Conservation (phyloP, 257 asterid species). For the Misopates orontium region DNA sequence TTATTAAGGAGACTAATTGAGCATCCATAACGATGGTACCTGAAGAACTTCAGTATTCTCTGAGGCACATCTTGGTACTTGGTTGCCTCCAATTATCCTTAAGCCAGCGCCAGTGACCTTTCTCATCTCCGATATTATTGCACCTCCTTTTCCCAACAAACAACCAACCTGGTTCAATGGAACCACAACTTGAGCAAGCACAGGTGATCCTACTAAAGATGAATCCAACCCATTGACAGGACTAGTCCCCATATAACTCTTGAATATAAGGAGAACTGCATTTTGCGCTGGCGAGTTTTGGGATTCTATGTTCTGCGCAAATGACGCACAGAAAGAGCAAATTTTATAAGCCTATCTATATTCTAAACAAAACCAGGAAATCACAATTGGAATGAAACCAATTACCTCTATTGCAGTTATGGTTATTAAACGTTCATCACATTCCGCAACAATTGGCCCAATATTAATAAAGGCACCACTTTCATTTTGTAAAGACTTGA, state of each 20-base stretch:
- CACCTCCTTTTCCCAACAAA: conserved; percentile 78
- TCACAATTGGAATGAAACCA: neutral
- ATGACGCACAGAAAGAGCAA: conserved; percentile 21
- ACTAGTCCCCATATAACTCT: conserved; percentile 42
- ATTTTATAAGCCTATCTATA: conserved; percentile 9
- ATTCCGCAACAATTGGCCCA: conserved; percentile 50
- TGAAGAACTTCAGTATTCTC: conserved; percentile 60
- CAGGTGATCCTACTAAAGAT: conserved; percentile 35
- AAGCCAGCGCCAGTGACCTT: conserved; percentile 63
- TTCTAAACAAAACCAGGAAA: conserved; percentile 19
- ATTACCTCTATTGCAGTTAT: conserved; percentile 65
- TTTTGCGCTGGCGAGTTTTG: conserved; percentile 62
- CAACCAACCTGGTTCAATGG: conserved; percentile 68
- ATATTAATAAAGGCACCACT: conserved; percentile 55
- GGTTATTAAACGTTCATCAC: conserved; percentile 62
- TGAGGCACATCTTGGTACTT: conserved; percentile 59
- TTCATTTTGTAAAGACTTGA: conserved; percentile 53
- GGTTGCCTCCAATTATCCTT: conserved; percentile 52
- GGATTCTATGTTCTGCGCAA: conserved; percentile 47
- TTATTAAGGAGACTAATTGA: neutral
- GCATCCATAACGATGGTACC: conserved; percentile 40
- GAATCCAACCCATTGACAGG: conserved; percentile 37
- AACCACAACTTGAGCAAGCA: conserved; percentile 56
- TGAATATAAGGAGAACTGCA: conserved; percentile 56
- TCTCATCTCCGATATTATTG: conserved; percentile 71